A percentile compares a stretch with the other conserved stretches of the same genome.
phyloP scores from a whole-genome alignment of 495 filamentous ascomycete species.

The Lepraria neglecta region DNA sequence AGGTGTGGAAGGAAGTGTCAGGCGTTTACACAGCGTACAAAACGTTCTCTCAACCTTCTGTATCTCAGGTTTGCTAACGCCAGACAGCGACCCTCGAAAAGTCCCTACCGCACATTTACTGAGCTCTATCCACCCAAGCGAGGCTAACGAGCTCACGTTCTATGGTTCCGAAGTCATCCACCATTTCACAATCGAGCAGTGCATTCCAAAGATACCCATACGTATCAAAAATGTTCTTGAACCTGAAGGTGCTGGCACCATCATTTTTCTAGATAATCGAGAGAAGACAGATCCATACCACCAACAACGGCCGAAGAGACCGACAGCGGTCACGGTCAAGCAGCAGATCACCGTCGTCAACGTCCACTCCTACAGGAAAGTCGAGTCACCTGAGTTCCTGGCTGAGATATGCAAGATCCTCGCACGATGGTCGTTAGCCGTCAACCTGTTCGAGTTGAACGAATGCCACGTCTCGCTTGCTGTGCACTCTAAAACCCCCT shows the following conservation, averaged over 20 bases:
- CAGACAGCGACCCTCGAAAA: slow-evolving; percentile 52
- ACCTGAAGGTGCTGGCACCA: slow-evolving; percentile 75
- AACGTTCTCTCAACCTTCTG: slow-evolving; percentile 44
- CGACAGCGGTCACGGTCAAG: slow-evolving; percentile 95
- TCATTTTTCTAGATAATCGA: slow-evolving; percentile 57
- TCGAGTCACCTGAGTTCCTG: slow-evolving; percentile 84
- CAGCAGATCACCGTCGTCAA: slow-evolving; percentile 87
- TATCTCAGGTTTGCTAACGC: slow-evolving; percentile 38
- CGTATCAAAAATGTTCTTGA: slow-evolving; percentile 99
- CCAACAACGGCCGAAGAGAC: slow-evolving; percentile 53
- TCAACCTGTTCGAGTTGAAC: slow-evolving; percentile 88
- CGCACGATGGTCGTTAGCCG: slow-evolving; percentile 69
- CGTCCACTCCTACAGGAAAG: slow-evolving; percentile 87
- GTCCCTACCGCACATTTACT: slow-evolving; percentile 78
- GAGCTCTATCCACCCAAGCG: slow-evolving; percentile 71
- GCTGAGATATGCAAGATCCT: slow-evolving; percentile 83
- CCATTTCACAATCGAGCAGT: slow-evolving; percentile 97
- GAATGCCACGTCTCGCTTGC: slow-evolving; percentile 97
- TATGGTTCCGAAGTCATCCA: slow-evolving; percentile 96
- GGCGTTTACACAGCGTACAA: slow-evolving; percentile 22
- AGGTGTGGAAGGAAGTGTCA: slow-evolving; percentile 36
- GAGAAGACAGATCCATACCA: slow-evolving; percentile 3
- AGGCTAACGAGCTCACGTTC: slow-evolving; percentile 86
- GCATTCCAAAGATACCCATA: slow-evolving; percentile 86
- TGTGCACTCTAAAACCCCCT: slow-evolving; percentile 58